phyloP scores from a whole-genome alignment of 148 eudicot species.

The Spergularia marina region DNA sequence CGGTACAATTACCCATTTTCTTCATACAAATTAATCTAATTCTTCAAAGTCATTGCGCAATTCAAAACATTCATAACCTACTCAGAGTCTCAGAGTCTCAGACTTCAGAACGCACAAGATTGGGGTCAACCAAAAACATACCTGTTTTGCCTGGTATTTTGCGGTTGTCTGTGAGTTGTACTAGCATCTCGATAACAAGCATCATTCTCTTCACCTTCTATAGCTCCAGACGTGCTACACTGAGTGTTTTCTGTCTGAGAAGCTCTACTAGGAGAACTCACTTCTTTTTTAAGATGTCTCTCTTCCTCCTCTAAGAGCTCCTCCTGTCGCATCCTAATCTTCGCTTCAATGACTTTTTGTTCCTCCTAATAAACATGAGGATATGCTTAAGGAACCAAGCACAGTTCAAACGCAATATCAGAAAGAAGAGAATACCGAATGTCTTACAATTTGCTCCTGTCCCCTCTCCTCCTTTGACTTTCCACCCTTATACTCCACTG shows the following conservation, averaged over 20 bases:
- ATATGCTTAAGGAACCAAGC: slow-evolving; percentile 7
- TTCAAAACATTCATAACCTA: background rate
- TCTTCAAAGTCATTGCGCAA: background rate
- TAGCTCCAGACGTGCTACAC: slow-evolving; percentile 52
- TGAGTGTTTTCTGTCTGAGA: slow-evolving; percentile 44
- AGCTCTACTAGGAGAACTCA: slow-evolving; percentile 42
- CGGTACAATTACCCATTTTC: background rate
- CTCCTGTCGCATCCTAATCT: slow-evolving; percentile 92
- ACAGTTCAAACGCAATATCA: slow-evolving; percentile 3
- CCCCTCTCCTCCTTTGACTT: slow-evolving; percentile 95
- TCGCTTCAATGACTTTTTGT: slow-evolving; percentile 96
- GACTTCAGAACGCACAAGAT: background rate
- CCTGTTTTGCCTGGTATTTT: slow-evolving; percentile 65
- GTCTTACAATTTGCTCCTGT: slow-evolving; percentile 87
- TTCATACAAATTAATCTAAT: background rate
- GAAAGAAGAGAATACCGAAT: background rate
- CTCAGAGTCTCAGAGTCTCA: background rate
- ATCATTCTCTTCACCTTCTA: slow-evolving; percentile 54
- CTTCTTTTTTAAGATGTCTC: slow-evolving; percentile 46
- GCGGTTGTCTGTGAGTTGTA: slow-evolving; percentile 46
- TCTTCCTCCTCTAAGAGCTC: slow-evolving; percentile 86
- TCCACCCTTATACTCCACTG: slow-evolving; percentile 93
- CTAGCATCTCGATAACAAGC: slow-evolving; percentile 41
- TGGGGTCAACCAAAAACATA: slow-evolving; percentile 21
- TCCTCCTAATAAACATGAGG: slow-evolving; percentile 56